Conservation (phyloP, 495 filamentous ascomycete species). For the Beverwykella pulmonaria region DNA sequence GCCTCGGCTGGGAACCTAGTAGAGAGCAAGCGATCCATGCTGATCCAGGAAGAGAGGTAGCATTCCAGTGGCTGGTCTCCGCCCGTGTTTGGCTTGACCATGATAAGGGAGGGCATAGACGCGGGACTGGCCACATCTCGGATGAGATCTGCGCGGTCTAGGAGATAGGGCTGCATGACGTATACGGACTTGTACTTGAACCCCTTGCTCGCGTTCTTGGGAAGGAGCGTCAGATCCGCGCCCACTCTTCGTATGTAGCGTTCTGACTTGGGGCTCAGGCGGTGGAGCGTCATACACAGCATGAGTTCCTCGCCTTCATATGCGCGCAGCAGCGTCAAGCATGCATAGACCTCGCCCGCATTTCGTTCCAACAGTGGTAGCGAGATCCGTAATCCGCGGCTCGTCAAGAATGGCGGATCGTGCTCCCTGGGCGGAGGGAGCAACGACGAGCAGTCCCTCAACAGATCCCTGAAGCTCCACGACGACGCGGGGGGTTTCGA, state of each 20-base stretch:
- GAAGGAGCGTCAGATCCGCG: not conserved
- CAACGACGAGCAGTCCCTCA: not conserved
- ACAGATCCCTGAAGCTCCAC: conserved; percentile 1
- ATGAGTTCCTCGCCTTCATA: not conserved
- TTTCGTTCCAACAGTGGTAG: conserved; percentile 1
- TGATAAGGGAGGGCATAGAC: not conserved
- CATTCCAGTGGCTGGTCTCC: not conserved
- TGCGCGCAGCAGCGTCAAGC: not conserved
- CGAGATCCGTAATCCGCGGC: conserved; percentile 6
- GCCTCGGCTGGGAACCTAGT: not conserved
- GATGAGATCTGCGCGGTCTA: not conserved
- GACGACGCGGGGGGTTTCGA: not conserved
- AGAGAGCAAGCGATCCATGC: not conserved
- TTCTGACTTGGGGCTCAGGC: not conserved
- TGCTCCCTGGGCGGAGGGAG: not conserved
- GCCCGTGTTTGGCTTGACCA: not conserved
- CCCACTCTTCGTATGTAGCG: not conserved
- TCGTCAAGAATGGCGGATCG: conserved; percentile 9
- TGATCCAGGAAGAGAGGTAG: conserved; percentile 5
- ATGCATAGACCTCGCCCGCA: not conserved
- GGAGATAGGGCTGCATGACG: not conserved
- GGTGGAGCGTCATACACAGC: not conserved
- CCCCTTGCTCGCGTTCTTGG: not conserved
- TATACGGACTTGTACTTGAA: conserved; percentile 7
- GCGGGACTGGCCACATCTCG: not conserved